Base-by-base conservation (phyloP, 1,284 basidiomycete species). In the Bondarzewia mesenterica region DNA sequence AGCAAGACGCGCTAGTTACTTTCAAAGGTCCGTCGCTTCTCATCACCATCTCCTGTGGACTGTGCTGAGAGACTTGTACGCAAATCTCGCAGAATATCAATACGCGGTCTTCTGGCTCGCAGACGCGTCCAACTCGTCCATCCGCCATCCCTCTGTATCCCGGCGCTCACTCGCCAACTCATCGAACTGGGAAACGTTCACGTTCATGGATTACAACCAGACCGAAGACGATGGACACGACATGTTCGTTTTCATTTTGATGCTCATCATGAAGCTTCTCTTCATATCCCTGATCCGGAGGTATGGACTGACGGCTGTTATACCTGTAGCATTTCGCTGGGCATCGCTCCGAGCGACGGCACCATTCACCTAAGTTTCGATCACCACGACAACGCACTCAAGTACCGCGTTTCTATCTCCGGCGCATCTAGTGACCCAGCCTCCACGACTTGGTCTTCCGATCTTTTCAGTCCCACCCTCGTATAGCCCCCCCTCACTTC, bases 211-310 rank as follows among this genome's bases (percentile, higher is more conserved):
- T 45, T 72, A 72, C 52, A 61, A 66, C 43, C 69, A 72, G 50
- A 68, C 64, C 0, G 60, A 66, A 23, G 70, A 73, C 50, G 71
- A 73, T 44, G 71, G 71, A 0, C 70, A 71, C 47, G 64, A 69
- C 51, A 63, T 64, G 66, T 65, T 45, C n/a, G 64, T 46, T 10
- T 26, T 36, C 20, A 42, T 22, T 18, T 14, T 38, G 22, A n/a
- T n/a, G n/a, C n/a, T n/a, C 10, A 29, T 25, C 7, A 27, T 5
- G 5, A 22, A 16, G 18, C 18, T 39, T 18, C 8, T 22, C 26
- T 7, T 27, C n/a, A n/a, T n/a, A n/a, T n/a, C n/a, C n/a, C n/a
- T n/a, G n/a, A n/a, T n/a, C n/a, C n/a, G n/a, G n/a, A n/a, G n/a
- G n/a, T n/a, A n/a, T n/a, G n/a, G n/a, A n/a, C n/a, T n/a, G n/a